These are phyloP conservation scores for Lodderomyces jiufengensis DNA, from an alignment of 1,139 yeast species.

Conservation along the genomic window DNA sequence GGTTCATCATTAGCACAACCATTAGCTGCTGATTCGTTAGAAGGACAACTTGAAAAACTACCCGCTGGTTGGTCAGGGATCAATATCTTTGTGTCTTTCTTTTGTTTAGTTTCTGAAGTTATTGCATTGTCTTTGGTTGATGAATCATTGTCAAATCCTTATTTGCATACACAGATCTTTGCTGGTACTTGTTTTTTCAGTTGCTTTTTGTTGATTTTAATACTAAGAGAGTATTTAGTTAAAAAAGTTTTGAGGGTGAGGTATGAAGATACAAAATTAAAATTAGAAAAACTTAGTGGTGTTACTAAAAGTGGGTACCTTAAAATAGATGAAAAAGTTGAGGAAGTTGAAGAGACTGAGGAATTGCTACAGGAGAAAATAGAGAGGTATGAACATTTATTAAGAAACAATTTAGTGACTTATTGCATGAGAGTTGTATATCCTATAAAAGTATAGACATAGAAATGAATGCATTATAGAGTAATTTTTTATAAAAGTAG, in stretches of 20 bases:
- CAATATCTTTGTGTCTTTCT: slow-evolving; percentile 45
- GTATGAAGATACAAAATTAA: slow-evolving; percentile 11
- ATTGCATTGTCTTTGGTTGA: slow-evolving; percentile 45
- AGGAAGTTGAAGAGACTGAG: slow-evolving; percentile 13
- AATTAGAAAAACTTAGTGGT: slow-evolving; percentile 7
- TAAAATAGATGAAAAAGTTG: slow-evolving; percentile 5
- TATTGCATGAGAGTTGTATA: slow-evolving; percentile 21
- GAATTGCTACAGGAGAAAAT: slow-evolving; percentile 18
- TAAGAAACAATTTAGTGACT: slow-evolving; percentile 10
- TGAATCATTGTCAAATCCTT: slow-evolving; percentile 36
- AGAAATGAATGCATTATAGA: too few relatives aligned
- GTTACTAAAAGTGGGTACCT: slow-evolving; percentile 11
- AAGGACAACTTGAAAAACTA: slow-evolving; percentile 37
- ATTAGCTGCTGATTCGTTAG: slow-evolving; percentile 53
- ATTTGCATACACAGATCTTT: slow-evolving; percentile 56
- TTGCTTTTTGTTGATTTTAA: slow-evolving; percentile 24
- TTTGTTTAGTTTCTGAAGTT: slow-evolving; percentile 47
- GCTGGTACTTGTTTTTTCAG: slow-evolving; percentile 48
- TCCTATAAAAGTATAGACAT: slow-evolving; percentile 24
- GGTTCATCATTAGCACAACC: slow-evolving; percentile 63
- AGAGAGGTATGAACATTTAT: slow-evolving; percentile 18
- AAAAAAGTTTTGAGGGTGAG: slow-evolving; percentile 16
- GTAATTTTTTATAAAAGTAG: too few relatives aligned
- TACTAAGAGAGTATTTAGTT: slow-evolving; percentile 32
- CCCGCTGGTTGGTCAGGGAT: slow-evolving; percentile 61